Percentiles rank a stretch among this genome's conserved stretches.
Conservation (phyloP, 306 rosid species). For the Prinsepia uniflora region DNA sequence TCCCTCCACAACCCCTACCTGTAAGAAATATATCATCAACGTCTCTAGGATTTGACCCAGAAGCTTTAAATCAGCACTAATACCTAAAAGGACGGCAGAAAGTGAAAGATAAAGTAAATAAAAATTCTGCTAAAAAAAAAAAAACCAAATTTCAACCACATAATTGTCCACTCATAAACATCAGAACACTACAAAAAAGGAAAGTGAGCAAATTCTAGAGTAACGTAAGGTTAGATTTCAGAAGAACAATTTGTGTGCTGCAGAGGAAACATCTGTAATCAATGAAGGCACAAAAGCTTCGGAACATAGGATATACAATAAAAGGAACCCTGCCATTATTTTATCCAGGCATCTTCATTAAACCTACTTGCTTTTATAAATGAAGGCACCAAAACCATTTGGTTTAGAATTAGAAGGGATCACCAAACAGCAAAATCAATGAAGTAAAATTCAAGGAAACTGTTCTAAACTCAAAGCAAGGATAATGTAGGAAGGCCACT, state of each 20-base stretch:
- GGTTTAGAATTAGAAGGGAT: neutral
- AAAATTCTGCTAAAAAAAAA: neutral
- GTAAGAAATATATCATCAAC: neutral
- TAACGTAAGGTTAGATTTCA: neutral
- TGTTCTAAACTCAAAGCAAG: neutral
- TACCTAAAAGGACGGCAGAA: neutral
- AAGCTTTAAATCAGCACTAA: neutral
- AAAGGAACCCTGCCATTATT: neutral
- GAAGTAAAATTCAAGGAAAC: neutral
- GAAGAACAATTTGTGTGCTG: neutral
- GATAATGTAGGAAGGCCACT: neutral
- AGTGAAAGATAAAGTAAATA: neutral
- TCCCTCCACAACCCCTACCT: neutral
- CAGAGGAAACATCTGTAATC: neutral
- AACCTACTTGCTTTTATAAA: neutral
- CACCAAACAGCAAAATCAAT: neutral
- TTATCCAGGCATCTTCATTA: neutral
- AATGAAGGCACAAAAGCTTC: neutral
- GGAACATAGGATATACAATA: neutral
- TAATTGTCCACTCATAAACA: neutral
- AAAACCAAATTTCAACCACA: conserved; percentile 3
- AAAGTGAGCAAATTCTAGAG: neutral
- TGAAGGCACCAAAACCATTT: neutral
- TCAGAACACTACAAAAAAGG: neutral
- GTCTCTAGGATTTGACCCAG: neutral